phyloP scores from a whole-genome alignment of 2,329 filamentous ascomycete genomes.

The Sclerotinia nivalis region DNA sequence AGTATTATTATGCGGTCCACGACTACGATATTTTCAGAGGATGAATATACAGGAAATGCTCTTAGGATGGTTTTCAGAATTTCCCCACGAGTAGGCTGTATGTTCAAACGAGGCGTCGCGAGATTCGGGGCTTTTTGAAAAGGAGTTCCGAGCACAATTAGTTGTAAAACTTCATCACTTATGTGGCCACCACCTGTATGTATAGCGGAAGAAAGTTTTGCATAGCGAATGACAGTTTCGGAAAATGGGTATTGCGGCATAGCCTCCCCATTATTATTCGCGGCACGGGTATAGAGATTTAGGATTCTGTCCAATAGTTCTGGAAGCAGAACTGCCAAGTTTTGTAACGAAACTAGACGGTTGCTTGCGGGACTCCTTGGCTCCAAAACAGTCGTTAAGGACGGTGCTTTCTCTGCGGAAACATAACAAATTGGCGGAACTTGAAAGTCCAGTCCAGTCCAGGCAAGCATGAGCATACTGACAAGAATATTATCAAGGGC shows the following conservation, averaged over 20 bases:
- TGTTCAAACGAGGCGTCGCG: conserved; percentile 55
- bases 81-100: conserved; percentile 59
- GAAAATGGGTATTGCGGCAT: conserved; percentile 70
- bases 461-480: conserved; percentile 79
- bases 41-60: conserved; percentile 66
- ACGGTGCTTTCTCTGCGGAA: conserved; percentile 40
- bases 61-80: conserved; percentile 67
- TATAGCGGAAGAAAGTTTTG: conserved; percentile 67
- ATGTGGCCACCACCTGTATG: conserved; percentile 66
- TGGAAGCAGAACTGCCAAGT: conserved; percentile 62
- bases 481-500: conserved; percentile 85
- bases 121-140: conserved; percentile 50
- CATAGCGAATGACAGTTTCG: conserved; percentile 72
- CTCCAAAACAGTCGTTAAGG: conserved; percentile 30
- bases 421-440: conserved; percentile 58
- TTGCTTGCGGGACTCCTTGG: conserved; percentile 40
- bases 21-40: conserved; percentile 66
- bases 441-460: conserved; percentile 80
- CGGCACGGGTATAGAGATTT: conserved; percentile 70
- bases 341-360: conserved; percentile 47
- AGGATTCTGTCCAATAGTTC: conserved; percentile 75
- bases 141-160: conserved; percentile 64
- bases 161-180: conserved; percentile 59
- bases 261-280: conserved; percentile 61
- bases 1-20: conserved; percentile 78